Evolutionary conservation across 169 alveolate genomes (phyloP), one percentile per base, ranked within the genome.

Genomic region (Theileria annulata): DNA sequence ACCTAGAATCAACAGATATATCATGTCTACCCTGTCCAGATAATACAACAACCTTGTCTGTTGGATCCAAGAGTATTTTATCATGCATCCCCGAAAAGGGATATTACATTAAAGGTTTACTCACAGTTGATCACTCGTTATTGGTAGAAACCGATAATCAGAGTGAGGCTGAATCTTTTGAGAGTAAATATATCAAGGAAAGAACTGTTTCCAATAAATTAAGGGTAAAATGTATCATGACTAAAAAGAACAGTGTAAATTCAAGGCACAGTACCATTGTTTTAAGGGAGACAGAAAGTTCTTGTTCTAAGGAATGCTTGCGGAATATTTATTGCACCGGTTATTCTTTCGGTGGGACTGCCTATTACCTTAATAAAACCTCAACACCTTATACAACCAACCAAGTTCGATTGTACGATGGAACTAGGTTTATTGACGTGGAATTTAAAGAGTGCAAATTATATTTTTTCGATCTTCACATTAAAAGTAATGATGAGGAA

Each of bases 11-110:
- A n/a, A 80, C 62, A 21, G 88, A 79, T 66, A 75, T 78, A 33
- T 79, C 80, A 48, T 90, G 94, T 28, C 59, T 90, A 48, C 93
- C 94, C 48, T 90, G 94, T 33, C 94, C 94, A 8, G 71, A 68
- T 31, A 25, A 79, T 47, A 83, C 94, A 15, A 74, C 85, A 42
- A 90, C 93, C 1, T 47, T 47, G 30, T 37, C 67, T 25, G 30
- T 42, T 13, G 87, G 80, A 37, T 83, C 94, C 2, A 84, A 82
- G 10, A 74, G 87, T 25, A 56, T 90, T n/a, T 69, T 80, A 28
- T 72, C 82, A 27, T 90, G 94, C 42, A 23, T 85, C 25, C 92
- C 94, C 17, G 77, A 85, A 28, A 75, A 84, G 13, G 94, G 94
- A 13, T 81, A 66, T 56, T 87, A 71, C 73, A 79, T 75, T 13